These are phyloP conservation scores for Periconia macrospinosa DNA, from an alignment of 2,329 filamentous ascomycete species.

Conservation along the genomic window DNA sequence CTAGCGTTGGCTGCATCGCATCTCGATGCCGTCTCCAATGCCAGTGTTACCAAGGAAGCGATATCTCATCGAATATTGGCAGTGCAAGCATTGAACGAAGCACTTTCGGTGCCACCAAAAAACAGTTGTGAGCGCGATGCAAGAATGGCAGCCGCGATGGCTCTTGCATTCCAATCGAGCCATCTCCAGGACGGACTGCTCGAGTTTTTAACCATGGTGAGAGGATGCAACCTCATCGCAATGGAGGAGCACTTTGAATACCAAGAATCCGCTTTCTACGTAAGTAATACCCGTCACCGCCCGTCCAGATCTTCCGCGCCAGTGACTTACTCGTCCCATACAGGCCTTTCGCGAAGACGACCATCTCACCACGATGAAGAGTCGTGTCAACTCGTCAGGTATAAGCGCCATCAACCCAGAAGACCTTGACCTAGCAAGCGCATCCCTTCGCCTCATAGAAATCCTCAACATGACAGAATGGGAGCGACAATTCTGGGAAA, in stretches of 20 bases:
- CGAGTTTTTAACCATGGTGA: slow-evolving; percentile 42
- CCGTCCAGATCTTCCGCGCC: no score
- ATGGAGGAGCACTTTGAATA: slow-evolving; percentile 21
- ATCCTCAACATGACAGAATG: slow-evolving; percentile 30
- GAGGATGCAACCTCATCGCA: slow-evolving; percentile 41
- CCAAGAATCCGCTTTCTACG: slow-evolving; percentile 32
- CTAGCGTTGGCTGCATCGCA: slow-evolving; percentile 69
- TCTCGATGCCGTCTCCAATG: slow-evolving; percentile 54
- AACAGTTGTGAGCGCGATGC: slow-evolving; percentile 38
- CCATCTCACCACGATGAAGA: slow-evolving; percentile 36
- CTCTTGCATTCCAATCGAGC: slow-evolving; percentile 42
- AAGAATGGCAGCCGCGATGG: slow-evolving; percentile 40
- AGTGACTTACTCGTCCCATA: neutral
- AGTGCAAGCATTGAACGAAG: slow-evolving; percentile 52
- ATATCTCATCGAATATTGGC: slow-evolving; percentile 68
- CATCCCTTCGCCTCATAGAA: slow-evolving; percentile 30
- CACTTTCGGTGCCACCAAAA: slow-evolving; percentile 38
- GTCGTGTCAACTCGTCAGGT: slow-evolving; percentile 23
- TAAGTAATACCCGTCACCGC: slow-evolving; percentile 9
- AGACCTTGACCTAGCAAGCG: slow-evolving; percentile 33
- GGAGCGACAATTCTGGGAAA: slow-evolving; percentile 30
- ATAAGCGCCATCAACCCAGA: slow-evolving; percentile 22
- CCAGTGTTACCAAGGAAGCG: slow-evolving; percentile 58
- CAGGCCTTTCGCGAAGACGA: slow-evolving; percentile 34
- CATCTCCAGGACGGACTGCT: slow-evolving; percentile 41